Percentiles rank a stretch among this genome's conserved stretches.
Evolutionary conservation across 2,329 filamentous ascomycete genomes (phyloP).

Genomic region (Aspergillus awamori): DNA sequence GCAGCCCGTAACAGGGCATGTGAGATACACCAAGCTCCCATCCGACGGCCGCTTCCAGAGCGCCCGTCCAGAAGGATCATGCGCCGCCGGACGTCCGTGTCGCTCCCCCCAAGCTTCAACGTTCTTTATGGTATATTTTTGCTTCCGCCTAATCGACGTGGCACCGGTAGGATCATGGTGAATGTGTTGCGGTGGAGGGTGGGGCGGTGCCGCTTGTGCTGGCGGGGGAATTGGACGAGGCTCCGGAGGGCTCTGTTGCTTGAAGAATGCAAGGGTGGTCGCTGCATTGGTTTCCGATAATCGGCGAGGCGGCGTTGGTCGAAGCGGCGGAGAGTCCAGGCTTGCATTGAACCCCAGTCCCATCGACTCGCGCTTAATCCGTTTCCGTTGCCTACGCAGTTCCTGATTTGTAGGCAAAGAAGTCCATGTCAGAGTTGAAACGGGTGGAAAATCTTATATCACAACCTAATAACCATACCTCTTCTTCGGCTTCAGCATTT

Average conservation of each 20-base stretch:
- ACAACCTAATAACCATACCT: slow-evolving; percentile 32
- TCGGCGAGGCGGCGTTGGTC: slow-evolving; percentile 42
- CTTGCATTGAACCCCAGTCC: slow-evolving; percentile 38
- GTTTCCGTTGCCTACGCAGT: slow-evolving; percentile 43
- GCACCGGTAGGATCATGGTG: slow-evolving; percentile 33
- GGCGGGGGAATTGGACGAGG: slow-evolving; percentile 35
- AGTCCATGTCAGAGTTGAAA: slow-evolving; percentile 6
- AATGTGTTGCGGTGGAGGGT: slow-evolving; percentile 27
- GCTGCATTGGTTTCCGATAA: slow-evolving; percentile 46
- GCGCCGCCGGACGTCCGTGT: slow-evolving; percentile 45
- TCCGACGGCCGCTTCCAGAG: slow-evolving; percentile 47
- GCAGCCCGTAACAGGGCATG: slow-evolving; percentile 42
- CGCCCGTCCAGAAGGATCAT: slow-evolving; percentile 42
- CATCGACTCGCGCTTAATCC: slow-evolving; percentile 46
- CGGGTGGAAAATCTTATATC: not conserved
- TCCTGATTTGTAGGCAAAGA: slow-evolving; percentile 31
- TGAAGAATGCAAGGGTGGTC: slow-evolving; percentile 46
- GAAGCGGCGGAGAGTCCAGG: slow-evolving; percentile 41
- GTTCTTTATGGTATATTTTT: slow-evolving; percentile 48
- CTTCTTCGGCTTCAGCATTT: slow-evolving; percentile 44
- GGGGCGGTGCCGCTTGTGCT: slow-evolving; percentile 27
- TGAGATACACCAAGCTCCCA: slow-evolving; percentile 42
- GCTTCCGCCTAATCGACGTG: slow-evolving; percentile 40
- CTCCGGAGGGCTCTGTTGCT: slow-evolving; percentile 46
- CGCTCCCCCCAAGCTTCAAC: slow-evolving; percentile 47